phyloP scores from a whole-genome alignment of 108 stramenopile genomes.

The Cyclostephanos invisitatus region DNA sequence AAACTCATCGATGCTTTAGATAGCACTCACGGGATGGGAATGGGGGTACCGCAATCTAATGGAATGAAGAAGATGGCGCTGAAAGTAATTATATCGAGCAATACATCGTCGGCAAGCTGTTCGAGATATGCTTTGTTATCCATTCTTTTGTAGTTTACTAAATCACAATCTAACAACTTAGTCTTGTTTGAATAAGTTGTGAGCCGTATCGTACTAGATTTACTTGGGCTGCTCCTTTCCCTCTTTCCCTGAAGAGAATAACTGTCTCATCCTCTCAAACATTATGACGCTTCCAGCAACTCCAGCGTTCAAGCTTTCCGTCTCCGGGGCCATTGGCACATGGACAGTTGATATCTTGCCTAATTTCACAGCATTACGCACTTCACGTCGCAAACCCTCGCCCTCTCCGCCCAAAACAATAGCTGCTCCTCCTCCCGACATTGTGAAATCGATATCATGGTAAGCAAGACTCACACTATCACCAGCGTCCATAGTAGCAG shows the following conservation, averaged over 20 bases:
- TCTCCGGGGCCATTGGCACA: conserved; percentile 80
- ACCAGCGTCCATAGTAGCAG: conserved; percentile 71
- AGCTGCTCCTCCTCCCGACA: conserved; percentile 43
- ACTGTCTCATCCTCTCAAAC: conserved; percentile 79
- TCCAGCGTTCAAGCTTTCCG: conserved; percentile 88
- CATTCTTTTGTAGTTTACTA: conserved; percentile 13
- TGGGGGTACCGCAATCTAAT: conserved; percentile 21
- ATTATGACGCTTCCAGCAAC: conserved; percentile 84
- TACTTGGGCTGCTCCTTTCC: not conserved
- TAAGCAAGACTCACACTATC: conserved; percentile 39
- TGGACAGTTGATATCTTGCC: conserved; percentile 64
- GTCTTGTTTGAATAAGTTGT: not conserved
- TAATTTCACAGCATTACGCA: conserved; percentile 54
- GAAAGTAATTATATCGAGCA: conserved; percentile 13
- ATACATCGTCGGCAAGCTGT: conserved; percentile 3
- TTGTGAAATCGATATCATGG: conserved; percentile 53
- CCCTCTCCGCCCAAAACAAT: conserved; percentile 86
- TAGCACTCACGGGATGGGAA: conserved; percentile 42
- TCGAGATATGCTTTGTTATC: conserved; percentile 16
- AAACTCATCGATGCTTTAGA: conserved; percentile 47
- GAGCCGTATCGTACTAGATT: not conserved
- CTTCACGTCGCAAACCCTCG: conserved; percentile 58
- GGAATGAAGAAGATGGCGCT: conserved; percentile 18
- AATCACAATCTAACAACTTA: too few relatives aligned
- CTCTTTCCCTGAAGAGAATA: not conserved